Conservation (phyloP, 225 moss, liverwort and hornwort species). For the Bryoerythrophyllum caledonicum region DNA sequence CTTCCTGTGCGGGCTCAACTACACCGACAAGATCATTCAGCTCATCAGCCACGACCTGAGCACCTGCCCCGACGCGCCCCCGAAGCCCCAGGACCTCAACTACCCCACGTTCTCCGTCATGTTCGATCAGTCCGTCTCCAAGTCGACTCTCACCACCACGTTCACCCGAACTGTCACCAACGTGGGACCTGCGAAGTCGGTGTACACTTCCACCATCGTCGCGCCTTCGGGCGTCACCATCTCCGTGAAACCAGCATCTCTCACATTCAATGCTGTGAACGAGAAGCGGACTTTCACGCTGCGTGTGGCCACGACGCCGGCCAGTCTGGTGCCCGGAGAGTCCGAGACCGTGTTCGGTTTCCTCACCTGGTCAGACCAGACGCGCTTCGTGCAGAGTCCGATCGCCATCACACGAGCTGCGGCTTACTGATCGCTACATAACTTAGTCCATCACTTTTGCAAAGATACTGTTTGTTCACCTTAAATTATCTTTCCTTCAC, state of each 20-base stretch:
- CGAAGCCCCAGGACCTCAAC: slow-evolving; percentile 63
- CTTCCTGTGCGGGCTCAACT: slow-evolving; percentile 80
- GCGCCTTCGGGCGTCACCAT: slow-evolving; percentile 67
- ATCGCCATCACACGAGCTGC: slow-evolving; percentile 67
- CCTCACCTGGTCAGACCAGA: slow-evolving; percentile 74
- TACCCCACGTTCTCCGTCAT: slow-evolving; percentile 77
- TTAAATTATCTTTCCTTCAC: background rate
- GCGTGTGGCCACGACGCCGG: slow-evolving; percentile 35
- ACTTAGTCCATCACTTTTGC: no score
- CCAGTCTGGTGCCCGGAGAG: slow-evolving; percentile 48
- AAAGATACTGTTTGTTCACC: background rate
- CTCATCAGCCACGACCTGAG: slow-evolving; percentile 61
- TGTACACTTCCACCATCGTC: slow-evolving; percentile 39
- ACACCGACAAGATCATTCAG: slow-evolving; percentile 58
- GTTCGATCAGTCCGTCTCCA: slow-evolving; percentile 58
- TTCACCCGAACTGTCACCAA: slow-evolving; percentile 81
- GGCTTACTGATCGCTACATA: slow-evolving; percentile 33
- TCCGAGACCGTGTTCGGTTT: slow-evolving; percentile 66
- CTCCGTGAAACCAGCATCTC: slow-evolving; percentile 46
- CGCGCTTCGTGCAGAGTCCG: slow-evolving; percentile 74
- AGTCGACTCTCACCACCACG: slow-evolving; percentile 39
- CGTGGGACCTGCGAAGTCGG: slow-evolving; percentile 65
- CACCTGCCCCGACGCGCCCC: slow-evolving; percentile 38
- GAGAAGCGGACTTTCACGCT: slow-evolving; percentile 68
- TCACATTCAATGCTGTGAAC: slow-evolving; percentile 51